A percentile compares a stretch with the other conserved stretches of the same genome.
Conservation (phyloP, 495 filamentous ascomycete species). For the Penicillium arizonense region DNA sequence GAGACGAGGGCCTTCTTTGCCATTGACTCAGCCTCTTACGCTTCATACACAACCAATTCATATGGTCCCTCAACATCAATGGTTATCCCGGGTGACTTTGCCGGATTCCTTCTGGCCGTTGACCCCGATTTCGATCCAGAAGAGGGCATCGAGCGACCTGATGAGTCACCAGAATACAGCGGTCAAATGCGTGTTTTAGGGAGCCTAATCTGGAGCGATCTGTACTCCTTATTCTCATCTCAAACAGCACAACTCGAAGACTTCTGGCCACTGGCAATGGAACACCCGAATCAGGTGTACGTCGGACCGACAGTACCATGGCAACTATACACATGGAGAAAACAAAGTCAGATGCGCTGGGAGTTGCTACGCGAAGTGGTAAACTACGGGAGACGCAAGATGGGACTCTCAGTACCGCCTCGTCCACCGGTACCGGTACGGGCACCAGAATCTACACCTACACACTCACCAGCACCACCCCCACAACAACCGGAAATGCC, state of each 20-base stretch:
- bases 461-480: background rate
- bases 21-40: slow-evolving; percentile 22
- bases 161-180: slow-evolving; percentile 21
- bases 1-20: slow-evolving; percentile 12
- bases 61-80: slow-evolving; percentile 9
- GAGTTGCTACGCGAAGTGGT: slow-evolving; percentile 7
- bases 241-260: slow-evolving; percentile 16
- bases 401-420: background rate
- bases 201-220: slow-evolving; percentile 34
- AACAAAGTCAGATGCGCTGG: slow-evolving; percentile 19
- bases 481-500: too few relatives aligned
- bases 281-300: slow-evolving; percentile 36
- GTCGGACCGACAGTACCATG: slow-evolving; percentile 25
- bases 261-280: slow-evolving; percentile 27
- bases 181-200: slow-evolving; percentile 33
- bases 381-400: slow-evolving; percentile 4
- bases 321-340: slow-evolving; percentile 17
- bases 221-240: slow-evolving; percentile 19
- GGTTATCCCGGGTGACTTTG: slow-evolving; percentile 16
- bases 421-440: background rate
- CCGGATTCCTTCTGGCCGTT: slow-evolving; percentile 27
- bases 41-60: slow-evolving; percentile 20
- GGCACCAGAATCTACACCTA: too few relatives aligned
- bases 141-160: slow-evolving; percentile 9
- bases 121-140: slow-evolving; percentile 19